Evolutionary conservation across 345 rosid genomes (phyloP).

Genomic region (Eucalyptus polybractea): DNA sequence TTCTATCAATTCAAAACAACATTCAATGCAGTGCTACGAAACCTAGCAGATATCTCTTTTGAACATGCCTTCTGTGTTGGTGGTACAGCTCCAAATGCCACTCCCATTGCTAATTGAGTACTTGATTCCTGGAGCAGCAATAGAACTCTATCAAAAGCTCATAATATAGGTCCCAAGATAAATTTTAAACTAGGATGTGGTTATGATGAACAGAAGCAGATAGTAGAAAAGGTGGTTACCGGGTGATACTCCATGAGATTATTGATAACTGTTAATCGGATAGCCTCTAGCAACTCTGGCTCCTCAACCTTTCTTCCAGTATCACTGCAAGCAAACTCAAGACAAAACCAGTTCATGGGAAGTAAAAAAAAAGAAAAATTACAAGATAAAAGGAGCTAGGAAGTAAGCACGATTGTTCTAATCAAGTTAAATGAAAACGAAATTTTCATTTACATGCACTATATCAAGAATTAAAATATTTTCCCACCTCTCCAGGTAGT

Average conservation of each 20-base stretch:
- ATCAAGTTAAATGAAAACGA: neutral
- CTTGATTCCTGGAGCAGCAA: conserved; percentile 76
- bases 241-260: conserved; percentile 91
- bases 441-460: neutral
- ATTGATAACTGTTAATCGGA: conserved; percentile 89
- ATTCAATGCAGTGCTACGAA: neutral
- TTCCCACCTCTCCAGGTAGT: neutral
- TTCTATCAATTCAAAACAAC: neutral
- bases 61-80: conserved; percentile 49
- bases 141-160: neutral
- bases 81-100: conserved; percentile 78
- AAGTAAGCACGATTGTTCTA: neutral
- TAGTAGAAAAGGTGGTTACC: conserved; percentile 17
- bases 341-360: neutral
- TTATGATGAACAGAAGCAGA: neutral
- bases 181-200: neutral
- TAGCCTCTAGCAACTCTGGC: conserved; percentile 91
- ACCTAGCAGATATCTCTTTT: neutral
- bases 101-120: conserved; percentile 93
- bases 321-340: conserved; percentile 30
- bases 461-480: neutral
- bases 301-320: conserved; percentile 95
- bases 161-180: neutral
- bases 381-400: neutral
- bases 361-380: neutral